A percentile compares a stretch with the other conserved stretches of the same genome.
These are phyloP conservation scores for Ustilago trichophora DNA, from an alignment of 1,284 basidiomycete genomes.

Conservation along the genomic window DNA sequence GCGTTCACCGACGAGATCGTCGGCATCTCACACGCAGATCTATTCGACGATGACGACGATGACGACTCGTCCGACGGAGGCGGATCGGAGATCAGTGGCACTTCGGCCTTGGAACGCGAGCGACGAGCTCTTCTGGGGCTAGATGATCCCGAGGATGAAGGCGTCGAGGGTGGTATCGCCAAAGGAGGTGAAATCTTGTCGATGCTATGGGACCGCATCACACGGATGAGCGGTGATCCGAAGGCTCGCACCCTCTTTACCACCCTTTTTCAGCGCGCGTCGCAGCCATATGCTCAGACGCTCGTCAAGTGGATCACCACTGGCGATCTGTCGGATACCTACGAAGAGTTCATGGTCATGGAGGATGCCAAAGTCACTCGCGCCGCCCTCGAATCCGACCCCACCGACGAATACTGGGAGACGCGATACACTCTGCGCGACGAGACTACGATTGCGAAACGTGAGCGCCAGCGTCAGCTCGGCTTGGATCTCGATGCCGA, in stretches of 20 bases:
- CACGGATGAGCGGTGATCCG: slow-evolving; percentile 61
- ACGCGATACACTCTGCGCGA: slow-evolving; percentile 64
- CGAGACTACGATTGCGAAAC: slow-evolving; percentile 52
- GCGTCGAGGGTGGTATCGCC: slow-evolving; percentile 62
- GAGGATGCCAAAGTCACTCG: slow-evolving; percentile 64
- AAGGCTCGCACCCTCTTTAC: slow-evolving; percentile 55
- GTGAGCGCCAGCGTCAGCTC: slow-evolving; percentile 50
- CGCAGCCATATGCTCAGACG: slow-evolving; percentile 62
- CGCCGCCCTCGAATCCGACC: slow-evolving; percentile 61
- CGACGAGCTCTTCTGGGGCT: slow-evolving; percentile 55
- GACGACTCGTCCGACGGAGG: slow-evolving; percentile 70
- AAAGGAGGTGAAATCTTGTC: slow-evolving; percentile 65
- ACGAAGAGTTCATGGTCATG: slow-evolving; percentile 66
- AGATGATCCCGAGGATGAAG: slow-evolving; percentile 51
- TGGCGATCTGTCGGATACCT: slow-evolving; percentile 63
- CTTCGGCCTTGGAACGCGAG: slow-evolving; percentile 78
- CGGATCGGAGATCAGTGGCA: slow-evolving; percentile 68
- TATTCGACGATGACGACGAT: slow-evolving; percentile 65
- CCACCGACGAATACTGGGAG: slow-evolving; percentile 67
- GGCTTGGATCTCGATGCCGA: slow-evolving; percentile 50
- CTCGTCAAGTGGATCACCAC: slow-evolving; percentile 65
- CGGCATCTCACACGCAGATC: slow-evolving; percentile 62
- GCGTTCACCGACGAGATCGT: slow-evolving; percentile 60
- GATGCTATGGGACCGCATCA: slow-evolving; percentile 64
- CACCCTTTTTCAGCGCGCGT: slow-evolving; percentile 59